Evolutionary conservation across 345 rosid species (phyloP), one percentile per base, ranked within the genome.

Genomic region (Camelina neglecta): DNA sequence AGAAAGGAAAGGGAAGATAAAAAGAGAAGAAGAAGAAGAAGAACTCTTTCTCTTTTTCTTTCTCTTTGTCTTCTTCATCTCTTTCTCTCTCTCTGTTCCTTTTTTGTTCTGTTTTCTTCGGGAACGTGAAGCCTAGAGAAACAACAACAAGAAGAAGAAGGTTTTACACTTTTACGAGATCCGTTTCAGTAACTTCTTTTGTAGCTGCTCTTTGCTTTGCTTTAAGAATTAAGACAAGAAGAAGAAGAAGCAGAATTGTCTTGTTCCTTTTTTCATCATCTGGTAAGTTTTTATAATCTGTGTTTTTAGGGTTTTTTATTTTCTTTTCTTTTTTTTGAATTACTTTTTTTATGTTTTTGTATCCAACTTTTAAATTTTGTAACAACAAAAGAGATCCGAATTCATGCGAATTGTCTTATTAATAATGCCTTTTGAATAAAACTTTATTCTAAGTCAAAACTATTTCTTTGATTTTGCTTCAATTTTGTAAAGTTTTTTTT

Each of bases 121-220:
- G 18, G 69, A 77, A 81, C 76, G 86, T 80, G 83, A 86, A 79
- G 85, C 83, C 73, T 81, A 69, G 74, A 72, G 61, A 48, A 60
- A 58, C 4, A 26, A 26, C 4, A 26, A 26, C 4, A 26, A 26
- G 4, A 26, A 26, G 4, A 26, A 26, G 29, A 26, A 26, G 29
- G 29, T 26, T 26, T 26, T 26, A 26, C 29, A 26, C 29, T 26
- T 70, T 82, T 83, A 29, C 75, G 75, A 85, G 90, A 86, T 88
- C 84, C 79, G 56, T 82, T 79, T 76, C 38, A 51, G 60, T 64
- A 54, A 65, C 57, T 76, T 26, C 57, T 76, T 26, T 26, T 26
- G 29, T 49, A 31, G 63, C 75, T 79, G 64, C 26, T 24, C 15
- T 70, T 51, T 57, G 35, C 31, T 65, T 47, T 23, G 24, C 3